Conservation (phyloP, 345 rosid genomes). For the Eucalyptus globulus region DNA sequence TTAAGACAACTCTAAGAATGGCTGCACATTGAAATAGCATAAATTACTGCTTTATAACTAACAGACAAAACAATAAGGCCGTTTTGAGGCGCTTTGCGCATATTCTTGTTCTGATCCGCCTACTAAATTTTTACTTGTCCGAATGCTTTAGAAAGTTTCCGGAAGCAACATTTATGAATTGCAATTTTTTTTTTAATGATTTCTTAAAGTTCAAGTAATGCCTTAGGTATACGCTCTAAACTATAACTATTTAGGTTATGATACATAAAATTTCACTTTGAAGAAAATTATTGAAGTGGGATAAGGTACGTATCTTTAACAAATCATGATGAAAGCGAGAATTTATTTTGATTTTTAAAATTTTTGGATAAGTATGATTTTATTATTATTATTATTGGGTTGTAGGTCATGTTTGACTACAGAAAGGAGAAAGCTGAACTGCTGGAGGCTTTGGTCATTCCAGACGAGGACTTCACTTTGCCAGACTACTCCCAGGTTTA, state of each 20-base stretch:
- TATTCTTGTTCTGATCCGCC: neutral
- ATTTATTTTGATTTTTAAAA: neutral
- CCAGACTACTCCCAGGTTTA: constrained; percentile 1
- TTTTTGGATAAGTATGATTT: neutral
- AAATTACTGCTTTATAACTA: neutral
- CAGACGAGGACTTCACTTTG: neutral
- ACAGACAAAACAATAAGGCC: neutral
- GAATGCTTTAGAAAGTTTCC: neutral
- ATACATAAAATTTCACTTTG: neutral
- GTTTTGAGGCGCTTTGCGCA: neutral
- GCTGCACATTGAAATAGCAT: neutral
- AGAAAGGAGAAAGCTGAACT: neutral
- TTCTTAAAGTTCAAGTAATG: neutral
- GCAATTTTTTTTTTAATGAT: neutral
- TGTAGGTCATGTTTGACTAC: neutral
- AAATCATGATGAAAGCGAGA: neutral
- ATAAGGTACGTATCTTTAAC: neutral
- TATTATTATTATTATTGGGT: neutral
- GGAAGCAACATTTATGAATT: neutral
- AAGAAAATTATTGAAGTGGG: neutral
- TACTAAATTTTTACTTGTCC: neutral
- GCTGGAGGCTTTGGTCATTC: neutral
- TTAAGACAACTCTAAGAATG: neutral
- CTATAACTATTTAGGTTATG: neutral
- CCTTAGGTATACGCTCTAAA: neutral